Conservation (phyloP, 2,329 filamentous ascomycete species). For the Botrytis fabae region DNA sequence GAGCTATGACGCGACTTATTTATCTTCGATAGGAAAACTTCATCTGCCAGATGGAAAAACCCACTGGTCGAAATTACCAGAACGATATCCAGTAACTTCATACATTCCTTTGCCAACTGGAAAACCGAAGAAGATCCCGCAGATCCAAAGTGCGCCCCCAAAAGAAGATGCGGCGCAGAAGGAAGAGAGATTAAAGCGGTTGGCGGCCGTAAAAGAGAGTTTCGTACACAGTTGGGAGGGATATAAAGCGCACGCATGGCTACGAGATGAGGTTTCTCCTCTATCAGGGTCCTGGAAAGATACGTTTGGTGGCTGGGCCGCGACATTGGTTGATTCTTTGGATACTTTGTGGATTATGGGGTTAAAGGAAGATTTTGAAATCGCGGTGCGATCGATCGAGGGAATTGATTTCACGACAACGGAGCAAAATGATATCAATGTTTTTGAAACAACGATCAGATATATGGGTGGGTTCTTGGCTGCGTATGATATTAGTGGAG, state of each 20-base stretch:
- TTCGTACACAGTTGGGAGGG: conserved; percentile 65
- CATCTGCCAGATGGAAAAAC: conserved; percentile 58
- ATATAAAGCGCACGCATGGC: conserved; percentile 78
- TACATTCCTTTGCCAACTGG: conserved; percentile 37
- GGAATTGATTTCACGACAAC: conserved; percentile 80
- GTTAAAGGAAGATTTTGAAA: conserved; percentile 74
- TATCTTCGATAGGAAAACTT: conserved; percentile 22
- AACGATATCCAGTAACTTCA: conserved; percentile 36
- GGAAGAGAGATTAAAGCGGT: conserved; percentile 32
- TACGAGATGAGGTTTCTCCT: conserved; percentile 82
- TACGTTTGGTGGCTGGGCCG: conserved; percentile 90
- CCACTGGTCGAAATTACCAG: conserved; percentile 41
- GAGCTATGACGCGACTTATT: conserved; percentile 28
- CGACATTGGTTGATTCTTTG: conserved; percentile 78
- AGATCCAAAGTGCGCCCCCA: conserved; percentile 33
- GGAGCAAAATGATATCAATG: conserved; percentile 37
- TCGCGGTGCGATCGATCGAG: conserved; percentile 67
- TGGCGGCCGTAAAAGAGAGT: conserved; percentile 36
- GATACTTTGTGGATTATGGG: conserved; percentile 90
- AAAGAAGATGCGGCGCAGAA: conserved; percentile 32
- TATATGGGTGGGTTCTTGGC: conserved; percentile 85
- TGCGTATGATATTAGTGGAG: conserved; percentile 83
- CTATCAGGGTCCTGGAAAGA: conserved; percentile 67
- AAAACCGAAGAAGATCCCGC: conserved; percentile 33
- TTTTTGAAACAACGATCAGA: conserved; percentile 90